Base-by-base conservation (phyloP, 768 basidiomycete genomes). In the Tubosaeta brunneosetosa region DNA sequence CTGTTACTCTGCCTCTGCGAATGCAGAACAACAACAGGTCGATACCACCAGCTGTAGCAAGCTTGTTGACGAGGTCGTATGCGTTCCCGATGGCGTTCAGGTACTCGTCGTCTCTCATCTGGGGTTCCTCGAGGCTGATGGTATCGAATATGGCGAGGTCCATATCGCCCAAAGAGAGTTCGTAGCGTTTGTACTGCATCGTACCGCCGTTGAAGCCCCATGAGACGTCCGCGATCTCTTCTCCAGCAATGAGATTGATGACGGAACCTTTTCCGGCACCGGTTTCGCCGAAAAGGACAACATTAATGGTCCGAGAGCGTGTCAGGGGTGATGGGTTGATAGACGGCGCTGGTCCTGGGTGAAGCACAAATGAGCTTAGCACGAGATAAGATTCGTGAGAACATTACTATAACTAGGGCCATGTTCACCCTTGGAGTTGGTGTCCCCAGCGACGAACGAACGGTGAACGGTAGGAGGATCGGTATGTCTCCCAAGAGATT, bases 21-120 rank as follows among this genome's bases (percentile, higher is more conserved):
- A 77, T 67, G 56, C 71, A 71, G 47, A 71, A 77, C 3, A 77
- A 51, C 6, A 78, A 67, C 14, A 78, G 73, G 51, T 66, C 71
- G 33, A 79, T 61, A 31, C 77, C 76, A 16, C 65, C 71, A 33
- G 52, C 51, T 1, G 41, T 41, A 27, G 52, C 26, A 10, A 78
- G 63, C 11, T 38, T 58, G 9, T 45, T 43, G 53, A 79, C 57
- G 33, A 79, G 73, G 13, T 51, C 37, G 46, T 61, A 65, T 6
- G 69, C 64, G n/a, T 58, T 63, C 47, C 57, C 64, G 8, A 72
- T 63, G 0, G 67, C 64, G 3, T 50, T 59, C 29, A 65, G 49
- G 37, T 72, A 63, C 4, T 56, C 57, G 12, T 64, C 61, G 46
- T 69, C 55, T 3, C 59, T 68, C 44, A 64, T 61, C 10, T 61